Percentiles rank a stretch among this genome's conserved stretches.
These are phyloP conservation scores for Pyrus betulifolia DNA, from an alignment of 306 rosid genomes.

Conservation along the genomic window DNA sequence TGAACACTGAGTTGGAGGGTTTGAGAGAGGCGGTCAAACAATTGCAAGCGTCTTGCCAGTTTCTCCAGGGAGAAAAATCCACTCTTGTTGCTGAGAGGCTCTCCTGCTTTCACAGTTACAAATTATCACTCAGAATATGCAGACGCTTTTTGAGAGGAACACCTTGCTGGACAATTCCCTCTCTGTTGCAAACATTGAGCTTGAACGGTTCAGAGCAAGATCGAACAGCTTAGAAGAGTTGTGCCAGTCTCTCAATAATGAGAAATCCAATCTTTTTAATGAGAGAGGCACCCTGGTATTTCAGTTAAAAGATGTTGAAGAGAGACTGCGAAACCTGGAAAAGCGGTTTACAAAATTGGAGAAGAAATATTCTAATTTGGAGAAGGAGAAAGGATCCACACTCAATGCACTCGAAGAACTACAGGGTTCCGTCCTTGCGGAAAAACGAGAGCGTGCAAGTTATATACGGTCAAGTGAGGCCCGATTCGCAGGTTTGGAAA, in stretches of 20 bases:
- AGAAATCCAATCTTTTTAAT: conserved; percentile 59
- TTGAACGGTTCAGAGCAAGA: conserved; percentile 68
- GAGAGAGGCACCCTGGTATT: conserved; percentile 63
- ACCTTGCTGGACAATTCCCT: conserved; percentile 67
- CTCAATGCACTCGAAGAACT: conserved; percentile 60
- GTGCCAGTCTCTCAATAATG: conserved; percentile 62
- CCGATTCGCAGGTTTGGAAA: conserved; percentile 61
- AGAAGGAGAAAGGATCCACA: conserved; percentile 64
- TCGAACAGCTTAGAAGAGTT: conserved; percentile 77
- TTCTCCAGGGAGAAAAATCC: conserved; percentile 74
- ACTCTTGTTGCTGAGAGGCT: conserved; percentile 57
- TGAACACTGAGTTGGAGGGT: conserved; percentile 58
- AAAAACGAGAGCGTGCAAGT: conserved; percentile 54
- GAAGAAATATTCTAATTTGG: conserved; percentile 55
- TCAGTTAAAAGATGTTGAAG: conserved; percentile 61
- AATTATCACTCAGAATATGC: conserved; percentile 75
- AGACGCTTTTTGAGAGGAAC: conserved; percentile 71
- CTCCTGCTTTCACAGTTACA: conserved; percentile 74
- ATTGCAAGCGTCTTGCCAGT: conserved; percentile 58
- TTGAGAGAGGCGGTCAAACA: conserved; percentile 43
- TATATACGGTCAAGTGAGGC: conserved; percentile 52
- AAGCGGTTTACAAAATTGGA: conserved; percentile 62
- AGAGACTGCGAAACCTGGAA: conserved; percentile 66
- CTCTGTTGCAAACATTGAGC: conserved; percentile 65
- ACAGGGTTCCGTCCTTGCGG: conserved; percentile 44